Conservation (phyloP, 2,329 filamentous ascomycete species). For the Colletotrichum musicola region DNA sequence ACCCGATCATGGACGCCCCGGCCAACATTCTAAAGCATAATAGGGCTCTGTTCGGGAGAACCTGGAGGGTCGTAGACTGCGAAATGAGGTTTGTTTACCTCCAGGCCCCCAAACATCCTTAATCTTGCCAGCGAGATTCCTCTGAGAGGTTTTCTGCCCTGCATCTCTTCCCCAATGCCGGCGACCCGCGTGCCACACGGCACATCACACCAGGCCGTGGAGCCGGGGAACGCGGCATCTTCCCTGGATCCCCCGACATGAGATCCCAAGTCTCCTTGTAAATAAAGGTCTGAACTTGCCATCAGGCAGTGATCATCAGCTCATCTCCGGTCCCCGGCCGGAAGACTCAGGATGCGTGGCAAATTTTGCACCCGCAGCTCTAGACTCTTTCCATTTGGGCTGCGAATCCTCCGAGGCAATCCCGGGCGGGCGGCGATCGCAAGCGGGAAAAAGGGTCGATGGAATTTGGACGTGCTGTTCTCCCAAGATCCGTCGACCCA, state of each 20-base stretch:
- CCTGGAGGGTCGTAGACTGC: slow-evolving; percentile 1
- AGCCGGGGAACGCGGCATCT: slow-evolving; percentile 30
- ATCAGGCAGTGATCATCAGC: slow-evolving; percentile 4
- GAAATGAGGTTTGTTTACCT: slow-evolving; percentile 31
- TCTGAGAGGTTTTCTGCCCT: slow-evolving; percentile 25
- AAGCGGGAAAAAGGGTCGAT: not conserved
- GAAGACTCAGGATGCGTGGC: not conserved
- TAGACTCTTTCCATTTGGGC: not conserved
- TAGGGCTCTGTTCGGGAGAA: not conserved
- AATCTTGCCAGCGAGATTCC: slow-evolving; percentile 25
- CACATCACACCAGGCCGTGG: slow-evolving; percentile 22
- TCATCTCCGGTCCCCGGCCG: slow-evolving; percentile 15
- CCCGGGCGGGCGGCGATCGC: not conserved
- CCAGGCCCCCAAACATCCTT: slow-evolving; percentile 25
- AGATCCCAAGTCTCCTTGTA: not conserved
- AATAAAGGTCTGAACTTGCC: not conserved
- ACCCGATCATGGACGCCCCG: slow-evolving; percentile 8
- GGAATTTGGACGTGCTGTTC: slow-evolving; percentile 3
- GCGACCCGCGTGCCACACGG: slow-evolving; percentile 25
- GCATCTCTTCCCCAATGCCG: slow-evolving; percentile 8
- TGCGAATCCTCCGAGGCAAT: slow-evolving; percentile 4
- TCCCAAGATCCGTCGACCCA: not conserved
- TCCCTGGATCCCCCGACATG: slow-evolving; percentile 3
- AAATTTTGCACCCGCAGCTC: slow-evolving; percentile 8
- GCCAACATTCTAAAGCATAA: not conserved